phyloP scores from a whole-genome alignment of 768 basidiomycete genomes.

The Mrakia blollopis region DNA sequence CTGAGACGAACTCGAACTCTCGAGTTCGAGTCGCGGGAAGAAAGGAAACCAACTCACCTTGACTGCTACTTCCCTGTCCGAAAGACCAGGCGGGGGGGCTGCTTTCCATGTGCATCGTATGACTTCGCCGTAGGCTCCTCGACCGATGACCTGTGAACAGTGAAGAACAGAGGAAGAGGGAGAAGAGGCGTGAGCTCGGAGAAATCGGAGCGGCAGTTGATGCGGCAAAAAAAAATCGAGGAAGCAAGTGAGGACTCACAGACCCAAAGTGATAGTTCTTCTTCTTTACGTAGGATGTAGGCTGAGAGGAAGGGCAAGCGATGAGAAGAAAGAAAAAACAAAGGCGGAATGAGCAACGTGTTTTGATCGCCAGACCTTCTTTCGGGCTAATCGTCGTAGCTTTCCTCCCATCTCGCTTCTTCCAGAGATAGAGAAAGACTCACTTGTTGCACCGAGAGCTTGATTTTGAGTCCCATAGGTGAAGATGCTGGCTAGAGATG shows the following conservation, averaged over 20 bases:
- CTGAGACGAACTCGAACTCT: too few species aligned
- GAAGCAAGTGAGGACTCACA: background rate
- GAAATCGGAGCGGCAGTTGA: background rate
- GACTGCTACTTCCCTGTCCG: slow-evolving; percentile 40
- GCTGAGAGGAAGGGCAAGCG: background rate
- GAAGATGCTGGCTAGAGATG: background rate
- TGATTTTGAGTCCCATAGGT: slow-evolving; percentile 10
- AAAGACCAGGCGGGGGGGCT: slow-evolving; percentile 36
- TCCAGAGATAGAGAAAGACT: background rate
- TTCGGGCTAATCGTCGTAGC: background rate
- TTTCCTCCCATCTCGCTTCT: background rate
- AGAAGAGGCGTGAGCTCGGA: background rate
- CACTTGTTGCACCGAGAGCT: slow-evolving; percentile 9
- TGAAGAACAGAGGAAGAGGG: background rate
- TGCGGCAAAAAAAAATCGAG: background rate
- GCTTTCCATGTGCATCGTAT: slow-evolving; percentile 55
- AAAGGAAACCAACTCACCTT: slow-evolving; percentile 49
- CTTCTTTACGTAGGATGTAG: slow-evolving; percentile 20
- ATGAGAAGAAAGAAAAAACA: background rate
- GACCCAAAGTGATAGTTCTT: slow-evolving; percentile 25
- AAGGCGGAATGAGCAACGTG: background rate
- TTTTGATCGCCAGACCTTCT: too few species aligned
- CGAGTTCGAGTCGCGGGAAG: too few species aligned
- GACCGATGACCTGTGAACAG: background rate
- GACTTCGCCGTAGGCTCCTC: slow-evolving; percentile 47